These are phyloP conservation scores for Cydonia oblonga DNA, from an alignment of 331 rosid species.

Conservation along the genomic window DNA sequence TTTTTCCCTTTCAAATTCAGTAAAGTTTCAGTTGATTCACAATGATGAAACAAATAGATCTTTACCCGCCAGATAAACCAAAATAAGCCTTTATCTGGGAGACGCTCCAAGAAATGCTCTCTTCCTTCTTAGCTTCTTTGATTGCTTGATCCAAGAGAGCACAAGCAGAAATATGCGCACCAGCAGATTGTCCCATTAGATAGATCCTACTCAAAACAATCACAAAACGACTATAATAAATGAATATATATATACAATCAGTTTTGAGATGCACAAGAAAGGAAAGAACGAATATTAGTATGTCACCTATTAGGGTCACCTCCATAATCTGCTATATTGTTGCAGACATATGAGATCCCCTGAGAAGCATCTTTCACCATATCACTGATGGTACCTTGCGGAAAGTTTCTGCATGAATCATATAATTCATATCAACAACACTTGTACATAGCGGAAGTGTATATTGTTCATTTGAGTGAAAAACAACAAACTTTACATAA, in stretches of 20 bases:
- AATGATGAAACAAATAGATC: neutral
- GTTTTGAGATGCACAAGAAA: slow-evolving; percentile 12
- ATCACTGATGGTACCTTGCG: slow-evolving; percentile 96
- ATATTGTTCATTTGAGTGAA: neutral
- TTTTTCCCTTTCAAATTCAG: neutral
- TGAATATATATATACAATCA: neutral
- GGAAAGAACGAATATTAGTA: slow-evolving; percentile 7
- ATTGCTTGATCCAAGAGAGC: slow-evolving; percentile 71
- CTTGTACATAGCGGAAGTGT: neutral
- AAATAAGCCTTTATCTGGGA: slow-evolving; percentile 75
- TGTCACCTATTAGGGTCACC: slow-evolving; percentile 79
- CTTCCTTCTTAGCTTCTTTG: slow-evolving; percentile 38
- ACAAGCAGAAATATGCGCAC: slow-evolving; percentile 89
- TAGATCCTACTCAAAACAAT: slow-evolving; percentile 45
- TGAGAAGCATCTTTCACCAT: slow-evolving; percentile 73
- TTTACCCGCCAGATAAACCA: slow-evolving; percentile 97
- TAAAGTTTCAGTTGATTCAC: slow-evolving; percentile 4
- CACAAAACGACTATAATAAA: neutral
- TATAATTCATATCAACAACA: neutral
- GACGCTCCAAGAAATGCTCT: slow-evolving; percentile 48
- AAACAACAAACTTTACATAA: neutral
- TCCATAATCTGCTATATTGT: slow-evolving; percentile 65
- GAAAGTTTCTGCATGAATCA: slow-evolving; percentile 70
- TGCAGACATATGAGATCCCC: slow-evolving; percentile 64
- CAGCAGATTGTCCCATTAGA: slow-evolving; percentile 99